Conservation (phyloP, 192 early-diverging fungal species). For the Mycoemilia scoparia region DNA sequence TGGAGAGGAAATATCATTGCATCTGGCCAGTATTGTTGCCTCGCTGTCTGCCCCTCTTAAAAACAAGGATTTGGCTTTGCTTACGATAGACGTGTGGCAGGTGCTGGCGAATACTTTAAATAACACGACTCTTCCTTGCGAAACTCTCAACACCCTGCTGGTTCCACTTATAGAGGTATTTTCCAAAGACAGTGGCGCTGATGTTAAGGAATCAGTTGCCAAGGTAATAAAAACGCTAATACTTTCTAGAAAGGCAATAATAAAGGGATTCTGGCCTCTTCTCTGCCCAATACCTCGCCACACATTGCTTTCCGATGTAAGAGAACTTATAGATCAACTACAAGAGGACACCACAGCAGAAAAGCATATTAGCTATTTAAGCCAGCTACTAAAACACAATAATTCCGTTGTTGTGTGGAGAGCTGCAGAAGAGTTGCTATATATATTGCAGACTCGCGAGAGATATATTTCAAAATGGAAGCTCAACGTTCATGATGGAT, state of each 20-base stretch:
- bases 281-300: constrained; percentile 25
- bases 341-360: too few relatives aligned
- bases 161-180: constrained; percentile 20
- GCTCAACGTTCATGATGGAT: too few relatives aligned
- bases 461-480: too few relatives aligned
- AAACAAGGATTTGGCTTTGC: constrained; percentile 5
- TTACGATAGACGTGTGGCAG: constrained; percentile 13
- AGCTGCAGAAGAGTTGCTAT: too few relatives aligned
- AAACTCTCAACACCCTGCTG: constrained; percentile 20
- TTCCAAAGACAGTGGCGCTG: constrained; percentile 1
- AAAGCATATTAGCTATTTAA: too few relatives aligned
- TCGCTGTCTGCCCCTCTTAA: constrained; percentile 17
- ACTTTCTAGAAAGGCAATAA: constrained; percentile 4
- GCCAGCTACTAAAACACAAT: too few relatives aligned
- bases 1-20: constrained; percentile 8
- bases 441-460: too few relatives aligned
- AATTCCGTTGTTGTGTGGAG: too few relatives aligned
- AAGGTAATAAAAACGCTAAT: constrained; percentile 9
- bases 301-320: constrained; percentile 12
- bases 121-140: constrained; percentile 6
- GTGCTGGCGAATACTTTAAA: constrained; percentile 13
- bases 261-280: constrained; percentile 3
- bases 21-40: constrained; percentile 19
- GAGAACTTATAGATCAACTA: too few relatives aligned
- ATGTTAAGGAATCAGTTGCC: constrained; percentile 3